These are phyloP conservation scores for Blastobotrys chiropterorum DNA, from an alignment of 805 yeast genomes.

Conservation along the genomic window DNA sequence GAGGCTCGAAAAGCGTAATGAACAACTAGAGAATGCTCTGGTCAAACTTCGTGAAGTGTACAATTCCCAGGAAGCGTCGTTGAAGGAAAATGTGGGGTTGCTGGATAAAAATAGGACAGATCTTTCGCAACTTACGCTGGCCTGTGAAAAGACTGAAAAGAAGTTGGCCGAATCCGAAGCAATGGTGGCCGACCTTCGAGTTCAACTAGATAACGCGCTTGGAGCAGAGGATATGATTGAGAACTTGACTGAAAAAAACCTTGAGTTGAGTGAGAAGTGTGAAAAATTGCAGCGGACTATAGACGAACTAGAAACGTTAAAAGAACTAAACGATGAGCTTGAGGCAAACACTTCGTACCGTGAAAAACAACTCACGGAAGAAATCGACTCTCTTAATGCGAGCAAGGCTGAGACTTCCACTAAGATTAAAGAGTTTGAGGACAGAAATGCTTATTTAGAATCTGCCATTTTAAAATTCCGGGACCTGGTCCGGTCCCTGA, in stretches of 20 bases:
- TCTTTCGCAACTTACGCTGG: not conserved
- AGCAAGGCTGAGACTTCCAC: constrained; percentile 14
- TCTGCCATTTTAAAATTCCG: constrained; percentile 21
- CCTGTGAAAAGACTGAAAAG: constrained; percentile 13
- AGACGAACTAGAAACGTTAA: constrained; percentile 47
- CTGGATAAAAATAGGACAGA: constrained; percentile 13
- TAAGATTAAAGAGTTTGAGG: constrained; percentile 23
- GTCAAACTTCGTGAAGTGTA: constrained; percentile 30
- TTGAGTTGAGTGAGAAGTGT: constrained; percentile 33
- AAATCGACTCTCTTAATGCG: constrained; percentile 29
- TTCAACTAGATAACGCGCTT: constrained; percentile 29
- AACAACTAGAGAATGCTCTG: constrained; percentile 40
- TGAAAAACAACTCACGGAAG: constrained; percentile 38
- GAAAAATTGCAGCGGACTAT: constrained; percentile 36
- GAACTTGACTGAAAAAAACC: constrained; percentile 34
- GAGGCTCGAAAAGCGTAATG: constrained; percentile 29
- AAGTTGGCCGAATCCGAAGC: constrained; percentile 15
- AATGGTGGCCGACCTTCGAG: constrained; percentile 19
- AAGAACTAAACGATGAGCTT: constrained; percentile 45
- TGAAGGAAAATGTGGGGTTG: constrained; percentile 16
- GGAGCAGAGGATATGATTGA: constrained; percentile 35
- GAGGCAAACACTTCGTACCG: constrained; percentile 40
- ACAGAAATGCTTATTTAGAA: constrained; percentile 34
- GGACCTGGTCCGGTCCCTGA: constrained; percentile 25
- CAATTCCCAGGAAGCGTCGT: constrained; percentile 17